Base-by-base conservation (phyloP, 148 eudicot genomes). In the Salicornia ramosissima region DNA sequence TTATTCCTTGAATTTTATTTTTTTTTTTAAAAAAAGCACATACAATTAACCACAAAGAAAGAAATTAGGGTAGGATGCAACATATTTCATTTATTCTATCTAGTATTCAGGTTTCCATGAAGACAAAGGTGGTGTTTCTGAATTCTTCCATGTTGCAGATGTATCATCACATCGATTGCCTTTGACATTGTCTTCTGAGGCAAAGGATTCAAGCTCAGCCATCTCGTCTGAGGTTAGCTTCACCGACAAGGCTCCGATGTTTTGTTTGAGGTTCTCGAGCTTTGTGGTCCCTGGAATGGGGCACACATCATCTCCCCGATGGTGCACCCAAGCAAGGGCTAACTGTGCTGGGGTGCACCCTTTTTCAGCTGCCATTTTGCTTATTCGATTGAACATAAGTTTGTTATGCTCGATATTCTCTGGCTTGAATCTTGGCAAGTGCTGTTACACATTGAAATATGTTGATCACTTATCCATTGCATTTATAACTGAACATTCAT, bases 251-350 rank as follows among this genome's bases (percentile, higher is more conserved):
- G 85, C 81, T 29, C 39, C 66, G 2, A 82, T 74, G 56, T 82
- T 82, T 31, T 82, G 80, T 29, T 79, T 65, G 2, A 82, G 71
- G 71, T 82, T 82, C 42, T 73, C 80, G 18, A 74, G 74, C 80
- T 67, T 76, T 33, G 83, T 82, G 43, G 85, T 82, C 16, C 85
- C 85, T 0, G 85, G 85, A 5, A 82, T 82, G 5, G 83, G 85
- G 57, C 83, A 79, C 4, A 82, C 80, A 39, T 79, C 80, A 6
- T 62, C 55, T 0, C 81, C 85, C 19, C 74, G 80, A 65, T 82
- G 83, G 47, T 79, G 81, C n/a, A 82, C 79, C 81, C 85, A 82
- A 0, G 74, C 83, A 14, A 82, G 81, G 0, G 81, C 79, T 51
- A 82, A 40, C 51, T 77, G 83, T 16, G 77, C 73, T 11, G 82